phyloP scores from a whole-genome alignment of 768 basidiomycete genomes.

The Boletus eberwhitei region DNA sequence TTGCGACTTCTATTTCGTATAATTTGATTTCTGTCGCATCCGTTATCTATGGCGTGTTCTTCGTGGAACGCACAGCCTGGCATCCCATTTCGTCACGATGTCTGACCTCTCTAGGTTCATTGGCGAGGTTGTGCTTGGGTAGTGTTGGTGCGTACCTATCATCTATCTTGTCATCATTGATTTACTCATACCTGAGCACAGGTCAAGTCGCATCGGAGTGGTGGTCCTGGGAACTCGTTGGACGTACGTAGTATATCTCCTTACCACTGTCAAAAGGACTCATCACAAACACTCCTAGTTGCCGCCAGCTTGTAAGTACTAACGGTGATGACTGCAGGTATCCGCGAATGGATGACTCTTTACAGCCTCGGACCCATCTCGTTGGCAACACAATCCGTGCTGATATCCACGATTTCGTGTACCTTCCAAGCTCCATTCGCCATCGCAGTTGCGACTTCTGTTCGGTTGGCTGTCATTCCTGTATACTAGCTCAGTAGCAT shows the following conservation, averaged over 20 bases:
- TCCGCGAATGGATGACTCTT: constrained; percentile 15
- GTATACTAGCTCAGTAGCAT: not conserved
- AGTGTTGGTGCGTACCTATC: constrained; percentile 55
- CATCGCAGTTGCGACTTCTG: constrained; percentile 76
- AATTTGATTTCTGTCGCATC: constrained; percentile 70
- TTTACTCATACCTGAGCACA: constrained; percentile 11
- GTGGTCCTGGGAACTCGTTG: constrained; percentile 95
- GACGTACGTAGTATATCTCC: constrained; percentile 28
- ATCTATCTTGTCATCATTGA: not conserved
- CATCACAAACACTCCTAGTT: constrained; percentile 30
- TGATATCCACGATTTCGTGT: constrained; percentile 69
- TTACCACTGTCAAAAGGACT: not conserved
- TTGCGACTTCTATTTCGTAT: constrained; percentile 84
- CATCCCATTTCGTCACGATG: constrained; percentile 65
- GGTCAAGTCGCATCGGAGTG: constrained; percentile 86
- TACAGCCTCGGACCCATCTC: constrained; percentile 71
- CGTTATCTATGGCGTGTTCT: constrained; percentile 59
- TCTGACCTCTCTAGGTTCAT: constrained; percentile 62
- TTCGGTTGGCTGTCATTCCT: constrained; percentile 50
- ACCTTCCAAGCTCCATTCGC: constrained; percentile 84
- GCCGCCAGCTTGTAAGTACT: constrained; percentile 49
- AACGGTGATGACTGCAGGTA: not conserved
- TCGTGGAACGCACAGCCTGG: constrained; percentile 77
- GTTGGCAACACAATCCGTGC: constrained; percentile 85
- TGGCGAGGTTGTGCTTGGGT: constrained; percentile 75